Base-by-base conservation (phyloP, 2,329 filamentous ascomycete genomes). In the Monilinia polystroma region DNA sequence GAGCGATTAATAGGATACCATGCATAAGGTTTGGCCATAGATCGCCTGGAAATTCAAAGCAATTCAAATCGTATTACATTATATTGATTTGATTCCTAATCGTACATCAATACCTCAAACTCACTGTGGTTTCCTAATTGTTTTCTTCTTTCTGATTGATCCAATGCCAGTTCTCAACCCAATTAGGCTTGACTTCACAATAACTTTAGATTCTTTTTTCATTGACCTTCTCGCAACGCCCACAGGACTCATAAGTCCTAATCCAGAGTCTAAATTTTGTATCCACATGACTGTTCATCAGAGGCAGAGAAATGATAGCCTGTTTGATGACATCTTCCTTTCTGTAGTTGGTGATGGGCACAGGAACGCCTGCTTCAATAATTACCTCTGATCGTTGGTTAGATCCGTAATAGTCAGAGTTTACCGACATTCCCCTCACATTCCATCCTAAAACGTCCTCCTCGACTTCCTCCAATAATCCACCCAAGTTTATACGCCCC, bases 361-460 rank as follows among this genome's bases (percentile, higher is more conserved):
- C n/a, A 26, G 32, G 51, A 62, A 38, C 8, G 2, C 58, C 45
- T 3, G 45, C 47, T 26, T n/a, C 45, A 38, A 62, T 38, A 38
- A 62, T n/a, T 14, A 26, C 58, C 20, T 49, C 58, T 7, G 58
- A 51, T 1, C 7, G 20, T 23, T 62, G 45, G 32, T 51, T 32
- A 26, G 32, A 62, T 14, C n/a, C 58, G 38, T 62, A 62, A 23
- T 35, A 20, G 11, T 51, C 58, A 26, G 58, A 62, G 11, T 62
- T 38, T 26, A 62, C 10, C 1, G 58, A 38, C 20, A 54, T 43
- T 18, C 26, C n/a, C 23, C 64, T 62, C 6, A 62, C 26, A 32
- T 26, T 62, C 64, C 56, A 66, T 43, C 38, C 38, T 6, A 66
- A 54, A 26, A 66, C 41, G 26, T 66, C 64, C 56, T 53, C 56